Evolutionary conservation across 2,329 filamentous ascomycete species (phyloP).

Genomic region (Chaetothyriales sp.): DNA sequence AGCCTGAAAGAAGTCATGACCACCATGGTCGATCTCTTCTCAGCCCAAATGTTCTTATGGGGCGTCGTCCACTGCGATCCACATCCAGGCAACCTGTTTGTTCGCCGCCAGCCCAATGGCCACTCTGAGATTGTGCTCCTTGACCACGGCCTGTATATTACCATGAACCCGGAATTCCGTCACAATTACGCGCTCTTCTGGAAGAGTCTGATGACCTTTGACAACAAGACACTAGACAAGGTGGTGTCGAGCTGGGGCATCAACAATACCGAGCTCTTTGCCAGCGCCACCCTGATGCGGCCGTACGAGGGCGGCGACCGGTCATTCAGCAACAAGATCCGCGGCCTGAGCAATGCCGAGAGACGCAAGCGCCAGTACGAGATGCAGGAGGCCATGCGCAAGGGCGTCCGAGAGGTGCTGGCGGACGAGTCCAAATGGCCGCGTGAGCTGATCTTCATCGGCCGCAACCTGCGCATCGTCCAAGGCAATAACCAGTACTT

Average conservation of each 20-base stretch:
- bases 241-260: conserved; percentile 77
- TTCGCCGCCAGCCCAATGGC: conserved; percentile 70
- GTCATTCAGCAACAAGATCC: conserved; percentile 46
- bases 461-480: conserved; percentile 80
- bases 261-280: conserved; percentile 77
- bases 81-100: conserved; percentile 93
- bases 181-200: conserved; percentile 81
- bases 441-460: conserved; percentile 81
- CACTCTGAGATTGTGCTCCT: conserved; percentile 82
- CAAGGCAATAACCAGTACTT: conserved; percentile 87
- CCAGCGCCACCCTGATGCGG: conserved; percentile 72
- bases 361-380: conserved; percentile 52
- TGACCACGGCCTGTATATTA: conserved; percentile 91
- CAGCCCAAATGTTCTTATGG: conserved; percentile 97
- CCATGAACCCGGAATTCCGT: conserved; percentile 69
- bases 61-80: conserved; percentile 92
- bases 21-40: conserved; percentile 90
- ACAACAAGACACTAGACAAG: conserved; percentile 61
- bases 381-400: conserved; percentile 59
- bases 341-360: conserved; percentile 38
- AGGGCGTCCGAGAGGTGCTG: conserved; percentile 63
- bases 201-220: conserved; percentile 86
- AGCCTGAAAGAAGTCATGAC: conserved; percentile 79
- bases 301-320: conserved; percentile 78
- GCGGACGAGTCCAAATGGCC: conserved; percentile 80